Evolutionary conservation across 2,329 filamentous ascomycete genomes (phyloP), one percentile per base, ranked within the genome.

Genomic region (Uncinocarpus reesii): DNA sequence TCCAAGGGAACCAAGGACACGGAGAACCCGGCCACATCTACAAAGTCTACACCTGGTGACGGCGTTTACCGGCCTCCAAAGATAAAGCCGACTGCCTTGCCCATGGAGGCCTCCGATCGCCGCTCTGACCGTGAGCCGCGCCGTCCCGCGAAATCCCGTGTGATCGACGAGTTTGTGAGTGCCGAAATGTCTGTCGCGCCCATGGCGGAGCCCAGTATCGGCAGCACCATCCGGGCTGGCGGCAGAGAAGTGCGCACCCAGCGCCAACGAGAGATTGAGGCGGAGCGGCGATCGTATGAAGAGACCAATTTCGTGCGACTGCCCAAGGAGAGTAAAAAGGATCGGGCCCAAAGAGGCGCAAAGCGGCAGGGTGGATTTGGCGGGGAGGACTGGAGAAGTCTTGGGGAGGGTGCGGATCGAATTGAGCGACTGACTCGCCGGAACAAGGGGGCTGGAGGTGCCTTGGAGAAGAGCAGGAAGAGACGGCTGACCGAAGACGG

Each of bases 231-330:
- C 57, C 74, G 83, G 3, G 74, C 80, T 42, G 82, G 84, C 42
- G 92, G 92, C 28, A 79, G 90, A 54, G 80, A 80, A 63, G 79
- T 80, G 60, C 92, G 89, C 73, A 86, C 84, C 4, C 78, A 81
- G 11, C 74, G 79, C 28, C 84, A 95, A 62, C 78, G 85, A 48
- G 80, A 80, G 53, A 79, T 80, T 34, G 89, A 96, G 64, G 77
- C 77, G 1, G 89, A 95, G 69, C 75, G 85, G 48, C 77, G 77
- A 51, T 79, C 84, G 41, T 98, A 95, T 69, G 92, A 98, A 71
- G 92, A 98, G 69, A 77, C 74, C 57, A 94, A 98, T 70, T 90
- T 95, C 60, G 80, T 86, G 13, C 85, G 92, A 57, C 71, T 98
- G 58, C 88, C 90, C 10, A 83, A 81, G 59, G 79, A 85, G 65